These are phyloP conservation scores for Prunus dulcis DNA, from an alignment of 306 rosid genomes.

Conservation along the genomic window DNA sequence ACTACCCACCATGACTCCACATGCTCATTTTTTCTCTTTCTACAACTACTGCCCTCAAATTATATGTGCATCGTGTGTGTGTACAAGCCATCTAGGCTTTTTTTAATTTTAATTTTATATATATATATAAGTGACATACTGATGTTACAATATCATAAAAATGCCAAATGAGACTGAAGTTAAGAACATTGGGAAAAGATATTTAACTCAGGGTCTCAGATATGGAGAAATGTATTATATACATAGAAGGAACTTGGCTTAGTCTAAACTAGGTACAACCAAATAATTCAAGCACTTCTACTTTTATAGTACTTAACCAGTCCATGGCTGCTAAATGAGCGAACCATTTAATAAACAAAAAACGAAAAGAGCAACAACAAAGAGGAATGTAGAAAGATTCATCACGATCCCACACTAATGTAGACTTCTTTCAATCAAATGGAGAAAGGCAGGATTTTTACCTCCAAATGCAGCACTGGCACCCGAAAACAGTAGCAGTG, in stretches of 20 bases:
- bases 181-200: background rate
- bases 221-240: background rate
- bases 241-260: background rate
- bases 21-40: background rate
- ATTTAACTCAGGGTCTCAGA: background rate
- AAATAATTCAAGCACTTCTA: background rate
- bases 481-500: conserved; percentile 68
- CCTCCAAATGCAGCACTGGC: conserved; percentile 93
- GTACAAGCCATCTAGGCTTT: too few species aligned
- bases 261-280: background rate
- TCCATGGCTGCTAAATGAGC: background rate
- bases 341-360: background rate
- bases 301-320: background rate
- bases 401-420: background rate
- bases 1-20: background rate
- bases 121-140: background rate
- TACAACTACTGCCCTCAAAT: background rate
- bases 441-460: conserved; percentile 23
- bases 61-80: background rate
- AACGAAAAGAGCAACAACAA: background rate
- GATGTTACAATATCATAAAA: background rate
- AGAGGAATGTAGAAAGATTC: background rate
- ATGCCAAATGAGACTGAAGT: background rate
- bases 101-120: too few species aligned
- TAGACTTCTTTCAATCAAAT: background rate